phyloP scores from a whole-genome alignment of 2,329 filamentous ascomycete species.

The Aspergillus pseudoviridinutans region DNA sequence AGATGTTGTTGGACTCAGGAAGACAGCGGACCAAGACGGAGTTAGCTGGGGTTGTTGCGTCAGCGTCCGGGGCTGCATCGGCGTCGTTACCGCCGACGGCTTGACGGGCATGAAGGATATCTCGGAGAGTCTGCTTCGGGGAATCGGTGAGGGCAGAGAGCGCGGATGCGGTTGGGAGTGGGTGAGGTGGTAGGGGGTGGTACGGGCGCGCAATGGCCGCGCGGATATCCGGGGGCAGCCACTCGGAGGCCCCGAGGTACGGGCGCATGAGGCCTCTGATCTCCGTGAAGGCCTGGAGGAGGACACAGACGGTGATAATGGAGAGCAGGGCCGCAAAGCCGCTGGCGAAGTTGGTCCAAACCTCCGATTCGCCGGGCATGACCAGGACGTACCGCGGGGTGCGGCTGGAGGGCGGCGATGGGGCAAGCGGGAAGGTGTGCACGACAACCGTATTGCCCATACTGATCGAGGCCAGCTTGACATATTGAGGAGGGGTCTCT shows the following conservation, averaged over 20 bases:
- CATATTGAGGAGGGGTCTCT: conserved; percentile 51
- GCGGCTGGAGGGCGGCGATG: conserved; percentile 39
- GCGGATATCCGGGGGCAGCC: conserved; percentile 52
- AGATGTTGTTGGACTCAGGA: background rate
- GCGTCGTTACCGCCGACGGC: background rate
- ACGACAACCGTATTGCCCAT: conserved; percentile 76
- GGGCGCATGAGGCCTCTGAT: conserved; percentile 56
- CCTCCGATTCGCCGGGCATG: conserved; percentile 52
- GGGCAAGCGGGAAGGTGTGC: conserved; percentile 68
- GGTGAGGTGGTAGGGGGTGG: conserved; percentile 23
- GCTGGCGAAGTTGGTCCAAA: conserved; percentile 51
- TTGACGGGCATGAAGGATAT: background rate
- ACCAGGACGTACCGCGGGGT: conserved; percentile 67
- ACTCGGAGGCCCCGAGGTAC: conserved; percentile 52
- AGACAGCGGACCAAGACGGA: background rate
- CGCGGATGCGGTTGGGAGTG: conserved; percentile 3
- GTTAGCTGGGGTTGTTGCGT: conserved; percentile 2
- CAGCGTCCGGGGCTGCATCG: background rate
- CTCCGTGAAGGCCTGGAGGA: conserved; percentile 61
- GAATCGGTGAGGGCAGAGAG: conserved; percentile 1
- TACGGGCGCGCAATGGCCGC: conserved; percentile 39
- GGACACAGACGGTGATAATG: conserved; percentile 58
- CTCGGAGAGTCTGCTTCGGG: background rate
- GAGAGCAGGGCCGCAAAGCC: conserved; percentile 58
- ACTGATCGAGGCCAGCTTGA: conserved; percentile 77